phyloP scores from a whole-genome alignment of 2,329 filamentous ascomycete species.

The Diaporthe citri region DNA sequence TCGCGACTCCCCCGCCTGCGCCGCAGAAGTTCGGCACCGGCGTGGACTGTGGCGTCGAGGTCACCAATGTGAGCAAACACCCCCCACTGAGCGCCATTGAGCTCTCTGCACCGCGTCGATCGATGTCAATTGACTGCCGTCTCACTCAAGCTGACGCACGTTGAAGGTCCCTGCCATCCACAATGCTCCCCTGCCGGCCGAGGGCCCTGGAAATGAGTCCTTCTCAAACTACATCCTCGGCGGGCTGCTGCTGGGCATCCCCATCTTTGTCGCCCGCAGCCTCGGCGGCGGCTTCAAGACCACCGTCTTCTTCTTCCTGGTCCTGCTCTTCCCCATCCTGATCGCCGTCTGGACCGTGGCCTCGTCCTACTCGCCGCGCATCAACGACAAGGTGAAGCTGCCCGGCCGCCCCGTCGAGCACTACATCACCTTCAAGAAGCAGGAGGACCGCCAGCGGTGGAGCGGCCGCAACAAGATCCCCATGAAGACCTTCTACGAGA shows the following conservation, averaged over 20 bases:
- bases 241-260: conserved; percentile 76
- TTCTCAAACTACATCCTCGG: conserved; percentile 89
- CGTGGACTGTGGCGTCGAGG: conserved; percentile 67
- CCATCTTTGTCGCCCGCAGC: conserved; percentile 85
- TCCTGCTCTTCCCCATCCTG: conserved; percentile 84
- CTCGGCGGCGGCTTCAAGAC: conserved; percentile 89
- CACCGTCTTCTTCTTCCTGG: conserved; percentile 84
- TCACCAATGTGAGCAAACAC: conserved; percentile 60
- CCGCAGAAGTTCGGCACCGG: conserved; percentile 62
- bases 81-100: background rate
- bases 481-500: conserved; percentile 94
- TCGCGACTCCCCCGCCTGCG: conserved; percentile 65
- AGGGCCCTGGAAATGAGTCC: conserved; percentile 83
- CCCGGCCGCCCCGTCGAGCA: conserved; percentile 90
- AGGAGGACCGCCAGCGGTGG: conserved; percentile 72
- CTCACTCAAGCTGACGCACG: conserved; percentile 2
- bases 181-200: conserved; percentile 93
- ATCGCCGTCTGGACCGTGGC: conserved; percentile 84
- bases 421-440: conserved; percentile 86
- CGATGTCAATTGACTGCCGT: background rate
- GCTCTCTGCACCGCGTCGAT: background rate
- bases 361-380: conserved; percentile 86
- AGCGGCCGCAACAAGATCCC: conserved; percentile 84
- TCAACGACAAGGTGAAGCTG: conserved; percentile 90
- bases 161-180: conserved; percentile 86